Conservation (phyloP, 1,139 yeast species). For the Sugiyamaella castrensis region DNA sequence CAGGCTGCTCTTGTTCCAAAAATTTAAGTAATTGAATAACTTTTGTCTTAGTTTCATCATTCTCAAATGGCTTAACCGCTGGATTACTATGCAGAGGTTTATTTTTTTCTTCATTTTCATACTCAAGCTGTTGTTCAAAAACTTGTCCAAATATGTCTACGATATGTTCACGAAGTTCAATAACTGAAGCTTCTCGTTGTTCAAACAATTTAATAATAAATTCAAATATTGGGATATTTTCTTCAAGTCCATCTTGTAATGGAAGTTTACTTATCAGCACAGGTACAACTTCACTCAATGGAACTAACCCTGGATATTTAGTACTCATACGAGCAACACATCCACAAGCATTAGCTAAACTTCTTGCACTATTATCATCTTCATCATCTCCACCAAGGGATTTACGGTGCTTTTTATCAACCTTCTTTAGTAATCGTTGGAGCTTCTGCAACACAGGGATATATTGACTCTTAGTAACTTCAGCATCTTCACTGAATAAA, state of each 20-base stretch:
- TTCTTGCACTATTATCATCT: constrained; percentile 77
- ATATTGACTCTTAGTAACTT: constrained; percentile 62
- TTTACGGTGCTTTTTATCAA: constrained; percentile 54
- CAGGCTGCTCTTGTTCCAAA: constrained; percentile 62
- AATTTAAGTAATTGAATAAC: constrained; percentile 70
- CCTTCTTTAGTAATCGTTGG: constrained; percentile 74
- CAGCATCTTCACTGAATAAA: constrained; percentile 48
- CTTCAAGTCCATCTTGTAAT: constrained; percentile 83
- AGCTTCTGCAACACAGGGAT: constrained; percentile 69
- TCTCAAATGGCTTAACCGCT: constrained; percentile 64
- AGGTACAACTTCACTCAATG: constrained; percentile 75
- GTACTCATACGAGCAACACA: constrained; percentile 92
- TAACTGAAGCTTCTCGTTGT: constrained; percentile 55
- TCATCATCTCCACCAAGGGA: constrained; percentile 55
- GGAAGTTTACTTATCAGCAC: constrained; percentile 80
- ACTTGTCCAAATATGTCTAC: constrained; percentile 67
- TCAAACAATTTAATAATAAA: constrained; percentile 71
- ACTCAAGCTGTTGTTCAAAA: constrained; percentile 67
- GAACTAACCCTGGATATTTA: constrained; percentile 69
- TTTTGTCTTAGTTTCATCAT: constrained; percentile 58
- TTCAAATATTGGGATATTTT: constrained; percentile 85
- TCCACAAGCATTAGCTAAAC: constrained; percentile 93
- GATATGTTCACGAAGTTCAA: constrained; percentile 58
- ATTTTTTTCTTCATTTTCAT: constrained; percentile 64
- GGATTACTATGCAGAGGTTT: constrained; percentile 55